Conservation (phyloP, 345 rosid genomes). For the Lepidium sativum region DNA sequence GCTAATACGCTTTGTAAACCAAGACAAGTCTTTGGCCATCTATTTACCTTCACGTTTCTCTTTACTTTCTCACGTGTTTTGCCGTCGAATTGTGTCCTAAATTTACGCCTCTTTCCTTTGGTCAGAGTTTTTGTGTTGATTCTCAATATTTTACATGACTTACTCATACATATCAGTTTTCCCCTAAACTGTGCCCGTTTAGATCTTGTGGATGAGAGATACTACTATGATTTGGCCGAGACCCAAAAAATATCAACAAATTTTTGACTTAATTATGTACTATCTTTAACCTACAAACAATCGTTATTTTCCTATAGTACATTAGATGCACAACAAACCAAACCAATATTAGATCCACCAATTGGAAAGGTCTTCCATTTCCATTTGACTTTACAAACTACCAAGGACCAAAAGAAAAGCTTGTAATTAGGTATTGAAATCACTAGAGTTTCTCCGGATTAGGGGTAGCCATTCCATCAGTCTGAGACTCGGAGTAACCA, state of each 20-base stretch:
- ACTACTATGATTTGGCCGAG: background rate
- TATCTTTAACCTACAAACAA: conserved; percentile 3
- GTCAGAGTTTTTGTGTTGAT: background rate
- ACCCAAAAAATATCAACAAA: background rate
- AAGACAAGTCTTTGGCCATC: conserved; percentile 4
- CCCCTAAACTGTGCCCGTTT: background rate
- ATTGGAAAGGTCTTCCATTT: conserved; percentile 6
- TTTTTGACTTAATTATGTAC: background rate
- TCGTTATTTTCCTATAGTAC: conserved; percentile 9
- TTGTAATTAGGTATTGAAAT: background rate
- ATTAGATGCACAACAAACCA: conserved; percentile 6
- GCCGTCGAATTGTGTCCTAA: background rate
- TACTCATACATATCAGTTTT: background rate
- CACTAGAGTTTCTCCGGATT: conserved; percentile 24
- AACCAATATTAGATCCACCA: conserved; percentile 4
- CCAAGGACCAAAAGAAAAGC: background rate
- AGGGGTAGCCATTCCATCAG: conserved; percentile 9
- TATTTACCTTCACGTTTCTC: conserved; percentile 23
- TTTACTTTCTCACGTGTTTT: conserved; percentile 9
- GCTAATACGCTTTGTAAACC: conserved; percentile 12
- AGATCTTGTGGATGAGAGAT: background rate
- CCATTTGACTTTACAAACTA: conserved; percentile 5
- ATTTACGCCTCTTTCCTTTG: background rate
- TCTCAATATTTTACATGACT: background rate
- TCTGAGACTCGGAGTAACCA: conserved; percentile 1